Evolutionary conservation across 495 filamentous ascomycete species (phyloP).

Genomic region (Cairneyella variabilis): DNA sequence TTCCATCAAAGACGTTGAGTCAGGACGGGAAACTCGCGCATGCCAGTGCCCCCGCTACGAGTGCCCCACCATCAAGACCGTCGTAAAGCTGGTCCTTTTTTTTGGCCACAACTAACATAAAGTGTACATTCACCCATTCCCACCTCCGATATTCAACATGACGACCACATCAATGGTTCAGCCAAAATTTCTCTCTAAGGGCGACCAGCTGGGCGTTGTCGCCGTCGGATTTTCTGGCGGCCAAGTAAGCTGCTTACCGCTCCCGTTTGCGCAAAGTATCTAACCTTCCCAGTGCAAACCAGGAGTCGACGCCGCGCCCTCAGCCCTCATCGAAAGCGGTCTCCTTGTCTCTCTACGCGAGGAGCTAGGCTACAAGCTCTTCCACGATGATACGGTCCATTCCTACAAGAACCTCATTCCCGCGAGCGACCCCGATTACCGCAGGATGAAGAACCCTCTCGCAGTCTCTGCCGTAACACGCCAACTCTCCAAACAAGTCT

Average conservation of each 20-base stretch:
- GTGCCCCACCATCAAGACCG: neutral
- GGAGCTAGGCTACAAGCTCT: constrained; percentile 82
- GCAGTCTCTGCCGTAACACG: constrained; percentile 86
- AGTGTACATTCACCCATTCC: neutral
- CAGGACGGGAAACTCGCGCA: neutral
- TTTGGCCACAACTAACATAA: neutral
- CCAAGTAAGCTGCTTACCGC: constrained; percentile 59
- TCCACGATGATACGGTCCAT: constrained; percentile 82
- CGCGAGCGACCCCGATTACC: constrained; percentile 67
- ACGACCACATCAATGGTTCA: constrained; percentile 67
- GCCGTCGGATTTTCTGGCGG: constrained; percentile 97
- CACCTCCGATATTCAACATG: constrained; percentile 38
- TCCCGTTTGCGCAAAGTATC: neutral
- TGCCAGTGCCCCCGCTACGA: neutral
- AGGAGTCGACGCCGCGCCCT: constrained; percentile 89
- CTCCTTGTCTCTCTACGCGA: constrained; percentile 78
- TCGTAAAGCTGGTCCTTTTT: too few species aligned
- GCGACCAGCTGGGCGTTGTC: constrained; percentile 81
- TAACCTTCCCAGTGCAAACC: constrained; percentile 64
- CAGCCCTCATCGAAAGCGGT: constrained; percentile 84
- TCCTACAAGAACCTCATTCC: constrained; percentile 77
- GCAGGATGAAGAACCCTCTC: constrained; percentile 88
- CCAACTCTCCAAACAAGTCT: constrained; percentile 77
- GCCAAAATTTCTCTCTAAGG: constrained; percentile 76
- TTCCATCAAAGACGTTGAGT: too few species aligned